phyloP scores from a whole-genome alignment of 768 basidiomycete genomes.

The Hericium rajendrae region DNA sequence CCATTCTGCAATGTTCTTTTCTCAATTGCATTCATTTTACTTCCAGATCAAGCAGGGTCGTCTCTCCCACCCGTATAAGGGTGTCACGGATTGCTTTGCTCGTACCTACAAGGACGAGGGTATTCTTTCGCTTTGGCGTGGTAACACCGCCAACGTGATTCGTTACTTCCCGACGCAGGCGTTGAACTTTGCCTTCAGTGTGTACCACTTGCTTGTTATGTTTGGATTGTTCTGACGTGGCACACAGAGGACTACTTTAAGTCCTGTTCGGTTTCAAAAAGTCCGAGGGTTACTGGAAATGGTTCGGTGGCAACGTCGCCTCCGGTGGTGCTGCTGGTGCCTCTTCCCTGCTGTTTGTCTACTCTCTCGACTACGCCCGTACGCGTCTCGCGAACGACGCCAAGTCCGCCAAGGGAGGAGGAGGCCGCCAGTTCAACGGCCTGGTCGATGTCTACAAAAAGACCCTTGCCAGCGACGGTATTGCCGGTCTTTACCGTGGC shows the following conservation, averaged over 20 bases:
- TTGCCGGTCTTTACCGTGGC: conserved; percentile 99
- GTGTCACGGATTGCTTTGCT: conserved; percentile 81
- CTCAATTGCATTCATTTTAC: neutral
- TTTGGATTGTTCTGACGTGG: conserved; percentile 10
- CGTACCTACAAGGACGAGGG: conserved; percentile 96
- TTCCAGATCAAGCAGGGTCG: conserved; percentile 97
- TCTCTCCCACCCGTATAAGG: conserved; percentile 93
- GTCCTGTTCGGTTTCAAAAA: conserved; percentile 99
- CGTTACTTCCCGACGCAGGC: conserved; percentile 99
- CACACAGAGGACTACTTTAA: conserved; percentile 92
- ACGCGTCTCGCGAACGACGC: conserved; percentile 97
- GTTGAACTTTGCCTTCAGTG: conserved; percentile 99
- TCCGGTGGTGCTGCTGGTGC: conserved; percentile 99
- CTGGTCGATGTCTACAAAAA: conserved; percentile 95
- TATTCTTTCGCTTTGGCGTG: conserved; percentile 92
- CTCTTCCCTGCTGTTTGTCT: conserved; percentile 96
- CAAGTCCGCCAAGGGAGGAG: conserved; percentile 91
- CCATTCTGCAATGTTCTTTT: neutral
- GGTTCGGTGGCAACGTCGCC: conserved; percentile 97
- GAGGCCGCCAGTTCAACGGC: conserved; percentile 96
- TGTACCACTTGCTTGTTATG: conserved; percentile 25
- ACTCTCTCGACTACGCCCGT: conserved; percentile 99
- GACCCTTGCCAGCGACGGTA: conserved; percentile 95
- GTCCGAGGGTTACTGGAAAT: conserved; percentile 93
- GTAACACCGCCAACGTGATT: conserved; percentile 99